Evolutionary conservation across 73 alveolate species (phyloP).

Genomic region (Halteria grandinella): DNA sequence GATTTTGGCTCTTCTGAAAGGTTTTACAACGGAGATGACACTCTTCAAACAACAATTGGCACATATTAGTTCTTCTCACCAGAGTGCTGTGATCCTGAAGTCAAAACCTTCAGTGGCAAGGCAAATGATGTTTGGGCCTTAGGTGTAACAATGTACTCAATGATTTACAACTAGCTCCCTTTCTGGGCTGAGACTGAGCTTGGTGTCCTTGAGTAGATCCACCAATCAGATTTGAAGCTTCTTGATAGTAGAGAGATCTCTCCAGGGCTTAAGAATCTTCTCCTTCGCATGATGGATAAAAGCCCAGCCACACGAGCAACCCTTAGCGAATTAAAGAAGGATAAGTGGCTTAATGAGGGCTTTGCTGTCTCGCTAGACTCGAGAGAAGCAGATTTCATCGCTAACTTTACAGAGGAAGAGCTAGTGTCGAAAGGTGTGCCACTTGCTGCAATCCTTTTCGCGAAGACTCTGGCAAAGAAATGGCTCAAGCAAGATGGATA

Average conservation of each 20-base stretch:
- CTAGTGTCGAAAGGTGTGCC: conserved; percentile 50
- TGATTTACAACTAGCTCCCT: conserved; percentile 86
- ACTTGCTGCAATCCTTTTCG: conserved; percentile 47
- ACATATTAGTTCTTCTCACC: conserved; percentile 95
- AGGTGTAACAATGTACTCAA: conserved; percentile 90
- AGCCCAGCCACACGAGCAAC: conserved; percentile 89
- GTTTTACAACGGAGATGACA: conserved; percentile 74
- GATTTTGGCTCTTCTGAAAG: conserved; percentile 91
- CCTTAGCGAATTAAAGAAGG: conserved; percentile 73
- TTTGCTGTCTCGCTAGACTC: conserved; percentile 39
- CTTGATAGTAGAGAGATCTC: conserved; percentile 68
- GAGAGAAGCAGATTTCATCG: conserved; percentile 42
- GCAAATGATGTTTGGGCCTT: conserved; percentile 97
- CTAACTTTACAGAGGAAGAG: conserved; percentile 61
- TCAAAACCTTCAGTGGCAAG: conserved; percentile 87
- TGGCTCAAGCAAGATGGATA: too few relatives aligned
- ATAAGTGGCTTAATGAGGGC: conserved; percentile 89
- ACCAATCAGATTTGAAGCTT: conserved; percentile 52
- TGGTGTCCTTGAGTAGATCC: conserved; percentile 76
- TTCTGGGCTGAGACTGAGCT: conserved; percentile 71
- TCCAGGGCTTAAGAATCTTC: conserved; percentile 73
- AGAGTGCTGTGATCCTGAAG: conserved; percentile 85
- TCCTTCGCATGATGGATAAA: conserved; percentile 79
- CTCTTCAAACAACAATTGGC: conserved; percentile 79
- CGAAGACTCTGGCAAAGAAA: too few relatives aligned